Conservation (phyloP, 176 grass and related monocot genomes). For the Oropetium thomaeum region DNA sequence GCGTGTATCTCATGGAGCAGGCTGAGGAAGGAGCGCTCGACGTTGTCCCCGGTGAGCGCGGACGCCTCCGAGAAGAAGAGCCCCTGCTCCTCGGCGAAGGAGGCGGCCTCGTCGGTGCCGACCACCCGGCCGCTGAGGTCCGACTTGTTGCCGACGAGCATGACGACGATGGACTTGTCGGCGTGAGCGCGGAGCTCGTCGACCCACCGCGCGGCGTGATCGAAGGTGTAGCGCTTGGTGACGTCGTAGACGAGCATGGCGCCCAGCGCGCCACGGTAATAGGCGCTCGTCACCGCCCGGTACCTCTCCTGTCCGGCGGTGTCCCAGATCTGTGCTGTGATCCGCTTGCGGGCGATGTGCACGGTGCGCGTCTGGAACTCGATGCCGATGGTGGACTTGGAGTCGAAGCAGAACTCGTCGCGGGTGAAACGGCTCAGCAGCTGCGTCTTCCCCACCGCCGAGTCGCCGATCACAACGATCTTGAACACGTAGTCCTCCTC, state of each 20-base stretch:
- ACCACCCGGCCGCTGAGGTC: constrained; percentile 44
- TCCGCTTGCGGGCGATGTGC: constrained; percentile 28
- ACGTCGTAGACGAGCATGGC: constrained; percentile 95
- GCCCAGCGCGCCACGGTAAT: constrained; percentile 78
- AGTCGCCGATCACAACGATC: constrained; percentile 57
- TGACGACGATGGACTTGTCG: constrained; percentile 74
- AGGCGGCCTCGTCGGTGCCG: constrained; percentile 39
- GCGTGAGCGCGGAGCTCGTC: constrained; percentile 70
- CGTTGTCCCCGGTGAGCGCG: constrained; percentile 76
- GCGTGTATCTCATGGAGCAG: constrained; percentile 64
- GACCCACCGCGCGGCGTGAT: constrained; percentile 62
- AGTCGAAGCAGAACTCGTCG: constrained; percentile 85
- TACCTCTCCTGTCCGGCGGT: constrained; percentile 75
- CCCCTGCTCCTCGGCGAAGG: constrained; percentile 81
- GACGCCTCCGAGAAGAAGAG: constrained; percentile 90
- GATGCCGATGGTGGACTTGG: constrained; percentile 95
- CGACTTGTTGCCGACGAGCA: constrained; percentile 88
- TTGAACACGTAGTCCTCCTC: constrained; percentile 62
- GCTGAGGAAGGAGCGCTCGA: constrained; percentile 60
- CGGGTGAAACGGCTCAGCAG: constrained; percentile 51
- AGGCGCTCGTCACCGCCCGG: constrained; percentile 83
- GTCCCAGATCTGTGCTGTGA: constrained; percentile 76
- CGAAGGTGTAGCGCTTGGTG: constrained; percentile 48
- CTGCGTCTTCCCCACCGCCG: constrained; percentile 67
- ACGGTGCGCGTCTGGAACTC: constrained; percentile 72